These are phyloP conservation scores for Penicillium egyptiacum DNA, from an alignment of 495 filamentous ascomycete species.

Conservation along the genomic window DNA sequence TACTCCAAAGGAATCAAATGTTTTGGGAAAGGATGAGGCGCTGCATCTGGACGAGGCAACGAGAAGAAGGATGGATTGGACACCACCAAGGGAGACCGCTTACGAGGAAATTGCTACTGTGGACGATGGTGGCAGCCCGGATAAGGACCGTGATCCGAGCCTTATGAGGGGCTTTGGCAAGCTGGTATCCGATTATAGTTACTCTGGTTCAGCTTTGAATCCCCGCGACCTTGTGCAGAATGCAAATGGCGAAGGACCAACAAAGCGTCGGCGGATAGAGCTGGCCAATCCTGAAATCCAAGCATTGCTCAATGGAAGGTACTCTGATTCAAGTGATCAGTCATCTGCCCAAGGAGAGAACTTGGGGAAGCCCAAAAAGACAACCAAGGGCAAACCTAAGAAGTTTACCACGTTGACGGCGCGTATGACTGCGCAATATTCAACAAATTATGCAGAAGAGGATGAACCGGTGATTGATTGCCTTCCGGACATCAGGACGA, in stretches of 20 bases:
- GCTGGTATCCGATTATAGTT: constrained; percentile 38
- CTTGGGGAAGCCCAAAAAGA: constrained; percentile 28
- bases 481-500: constrained; percentile 24
- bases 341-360: constrained; percentile 15
- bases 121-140: constrained; percentile 9
- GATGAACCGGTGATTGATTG: constrained; percentile 15
- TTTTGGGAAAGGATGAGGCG: constrained; percentile 24
- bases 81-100: constrained; percentile 35
- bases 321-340: constrained; percentile 12
- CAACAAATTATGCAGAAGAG: constrained; percentile 15
- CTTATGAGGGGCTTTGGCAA: constrained; percentile 23
- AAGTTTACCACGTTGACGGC: constrained; percentile 84
- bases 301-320: constrained; percentile 14
- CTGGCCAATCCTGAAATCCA: constrained; percentile 33
- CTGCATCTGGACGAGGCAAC: constrained; percentile 38
- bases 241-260: constrained; percentile 28
- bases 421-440: constrained; percentile 76
- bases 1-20: constrained; percentile 3
- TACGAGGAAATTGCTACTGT: constrained; percentile 9
- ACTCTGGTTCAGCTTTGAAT: constrained; percentile 22
- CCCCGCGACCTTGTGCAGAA: constrained; percentile 11
- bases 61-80: constrained; percentile 46
- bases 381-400: constrained; percentile 63
- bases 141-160: background rate
- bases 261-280: constrained; percentile 47